Conservation (phyloP, 2,329 filamentous ascomycete species). For the Teratosphaeria gauchensis region DNA sequence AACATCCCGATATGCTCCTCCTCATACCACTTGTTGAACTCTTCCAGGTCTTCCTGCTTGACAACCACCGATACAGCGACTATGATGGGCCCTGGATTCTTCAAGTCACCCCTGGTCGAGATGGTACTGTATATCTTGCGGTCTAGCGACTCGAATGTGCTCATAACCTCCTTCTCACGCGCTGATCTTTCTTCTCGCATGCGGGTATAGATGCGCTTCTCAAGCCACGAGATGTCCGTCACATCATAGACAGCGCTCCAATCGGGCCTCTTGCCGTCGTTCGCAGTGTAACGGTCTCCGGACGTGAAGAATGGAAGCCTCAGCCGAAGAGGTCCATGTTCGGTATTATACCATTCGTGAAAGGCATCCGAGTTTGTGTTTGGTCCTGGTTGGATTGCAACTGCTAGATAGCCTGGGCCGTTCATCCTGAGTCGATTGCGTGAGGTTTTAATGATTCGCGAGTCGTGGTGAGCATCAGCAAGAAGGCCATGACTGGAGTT, state of each 20-base stretch:
- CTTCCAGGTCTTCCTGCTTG: constrained; percentile 48
- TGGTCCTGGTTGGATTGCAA: constrained; percentile 72
- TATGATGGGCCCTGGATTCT: constrained; percentile 16
- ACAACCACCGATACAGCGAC: constrained; percentile 16
- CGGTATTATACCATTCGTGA: constrained; percentile 91
- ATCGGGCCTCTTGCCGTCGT: constrained; percentile 52
- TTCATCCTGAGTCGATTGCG: constrained; percentile 5
- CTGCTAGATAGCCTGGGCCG: constrained; percentile 26
- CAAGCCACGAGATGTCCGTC: constrained; percentile 61
- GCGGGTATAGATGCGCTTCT: constrained; percentile 58
- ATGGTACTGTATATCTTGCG: constrained; percentile 63
- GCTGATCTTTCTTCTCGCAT: constrained; percentile 48
- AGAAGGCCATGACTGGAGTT: background rate
- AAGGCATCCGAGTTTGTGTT: constrained; percentile 60
- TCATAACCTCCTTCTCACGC: constrained; percentile 45
- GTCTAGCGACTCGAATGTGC: constrained; percentile 55
- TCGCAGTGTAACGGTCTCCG: constrained; percentile 68
- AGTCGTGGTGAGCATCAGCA: background rate
- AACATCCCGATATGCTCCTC: constrained; percentile 67
- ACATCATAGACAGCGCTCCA: constrained; percentile 80
- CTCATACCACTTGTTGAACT: constrained; percentile 59
- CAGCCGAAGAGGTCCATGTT: constrained; percentile 74
- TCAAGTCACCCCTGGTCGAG: constrained; percentile 30
- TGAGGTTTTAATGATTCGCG: background rate
- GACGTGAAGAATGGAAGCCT: constrained; percentile 65